Evolutionary conservation across 75 land plant genomes (phyloP), one percentile per base, ranked within the genome.

Genomic region (Larix kaempferi): DNA sequence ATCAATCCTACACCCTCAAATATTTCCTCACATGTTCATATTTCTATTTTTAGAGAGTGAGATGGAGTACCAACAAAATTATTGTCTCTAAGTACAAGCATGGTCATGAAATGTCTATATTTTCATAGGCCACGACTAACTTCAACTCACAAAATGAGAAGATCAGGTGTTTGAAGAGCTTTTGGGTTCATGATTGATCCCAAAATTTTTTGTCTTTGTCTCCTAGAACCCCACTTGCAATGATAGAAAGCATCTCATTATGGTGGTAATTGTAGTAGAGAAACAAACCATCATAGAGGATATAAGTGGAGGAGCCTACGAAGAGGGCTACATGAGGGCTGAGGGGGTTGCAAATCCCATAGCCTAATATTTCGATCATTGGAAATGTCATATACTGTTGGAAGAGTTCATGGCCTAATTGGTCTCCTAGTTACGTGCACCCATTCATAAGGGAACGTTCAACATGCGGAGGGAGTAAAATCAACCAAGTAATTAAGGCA

Each of bases 181-280:
- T n/a, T n/a, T n/a, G 98, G 85, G 44, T 91, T 93, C 94, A 95
- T 90, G 84, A 95, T 93, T 35, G 98, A 83, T 17, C 86, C 86
- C 86, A 81, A 92, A 93, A 85, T 55, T 93, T 87, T 25, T 94
- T 96, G 11, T 96, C 98, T 3, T 96, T 96, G 60, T 88, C 65
- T n/a, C 98, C 98, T 12, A 94, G 86, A 1, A 91, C 2, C 49
- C 88, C 98, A 14, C 98, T 94, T 33, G 98, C 88, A 74, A 78
- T 75, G 72, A 95, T 82, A 59, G 77, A 91, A 62, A 95, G 91
- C 57, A 82, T 60, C 59, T 93, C 85, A 59, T 86, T 58, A 63
- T 90, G 82, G 77, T 81, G 39, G 81, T 93, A 91, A 73, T 95
- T 95, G 84, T 95, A 95, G 72, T 90, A 88, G 75, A 95, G 93